phyloP scores from a whole-genome alignment of 177 flowering plant genomes.

The Vitis hybrid region DNA sequence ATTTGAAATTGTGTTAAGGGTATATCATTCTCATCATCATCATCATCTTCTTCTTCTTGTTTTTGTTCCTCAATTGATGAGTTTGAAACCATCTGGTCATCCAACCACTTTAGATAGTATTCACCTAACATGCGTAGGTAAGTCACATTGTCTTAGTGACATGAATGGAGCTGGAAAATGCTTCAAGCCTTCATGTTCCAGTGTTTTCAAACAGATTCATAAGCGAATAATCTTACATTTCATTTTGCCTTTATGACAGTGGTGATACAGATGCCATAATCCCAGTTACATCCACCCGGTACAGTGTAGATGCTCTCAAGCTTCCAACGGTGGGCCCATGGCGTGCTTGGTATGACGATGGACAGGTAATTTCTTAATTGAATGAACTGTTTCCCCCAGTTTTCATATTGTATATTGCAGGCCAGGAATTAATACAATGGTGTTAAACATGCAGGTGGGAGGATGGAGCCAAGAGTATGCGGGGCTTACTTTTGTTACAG shows the following conservation, averaged over 20 bases:
- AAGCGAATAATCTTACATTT: not conserved
- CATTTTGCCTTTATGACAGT: slow-evolving; percentile 37
- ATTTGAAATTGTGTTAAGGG: too few species aligned
- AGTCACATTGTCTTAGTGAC: not conserved
- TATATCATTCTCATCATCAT: too few species aligned
- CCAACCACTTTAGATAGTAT: not conserved
- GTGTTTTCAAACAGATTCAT: not conserved
- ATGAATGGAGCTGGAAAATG: not conserved
- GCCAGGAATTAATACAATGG: too few species aligned
- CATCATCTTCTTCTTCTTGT: too few species aligned
- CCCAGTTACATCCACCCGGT: slow-evolving; percentile 90
- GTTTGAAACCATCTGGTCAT: not conserved
- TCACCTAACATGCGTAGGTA: not conserved
- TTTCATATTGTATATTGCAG: not conserved
- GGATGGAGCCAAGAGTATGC: slow-evolving; percentile 88
- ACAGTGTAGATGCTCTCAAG: slow-evolving; percentile 78
- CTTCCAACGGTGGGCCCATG: slow-evolving; percentile 79
- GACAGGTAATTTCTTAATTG: slow-evolving; percentile 58
- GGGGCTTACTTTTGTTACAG: slow-evolving; percentile 75
- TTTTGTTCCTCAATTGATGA: too few species aligned
- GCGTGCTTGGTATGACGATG: slow-evolving; percentile 93
- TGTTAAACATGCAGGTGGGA: slow-evolving; percentile 59
- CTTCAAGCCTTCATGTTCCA: not conserved
- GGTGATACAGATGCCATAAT: slow-evolving; percentile 95
- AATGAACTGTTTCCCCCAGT: not conserved